phyloP scores from a whole-genome alignment of 805 yeast genomes.

The Pichia occidentalis region DNA sequence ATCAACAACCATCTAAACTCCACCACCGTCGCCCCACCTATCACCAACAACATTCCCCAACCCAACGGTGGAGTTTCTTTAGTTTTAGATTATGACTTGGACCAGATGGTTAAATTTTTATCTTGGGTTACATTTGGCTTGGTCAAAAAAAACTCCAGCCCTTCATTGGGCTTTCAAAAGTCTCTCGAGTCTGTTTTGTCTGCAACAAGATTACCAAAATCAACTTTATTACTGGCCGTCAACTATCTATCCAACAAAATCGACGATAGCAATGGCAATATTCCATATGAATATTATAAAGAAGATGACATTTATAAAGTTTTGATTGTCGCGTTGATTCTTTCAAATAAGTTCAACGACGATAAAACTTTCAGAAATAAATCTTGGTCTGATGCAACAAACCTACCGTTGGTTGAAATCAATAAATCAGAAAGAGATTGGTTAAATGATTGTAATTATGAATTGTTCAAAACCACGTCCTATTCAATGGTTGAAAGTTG shows the following conservation, averaged over 20 bases:
- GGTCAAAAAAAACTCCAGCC: conserved; percentile 44
- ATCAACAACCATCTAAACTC: conserved; percentile 1
- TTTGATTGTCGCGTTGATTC: conserved; percentile 61
- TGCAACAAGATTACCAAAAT: conserved; percentile 82
- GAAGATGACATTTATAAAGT: conserved; percentile 41
- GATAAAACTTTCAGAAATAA: conserved; percentile 93
- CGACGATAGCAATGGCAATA: conserved; percentile 31
- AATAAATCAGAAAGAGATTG: conserved; percentile 63
- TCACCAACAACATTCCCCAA: conserved; percentile 15
- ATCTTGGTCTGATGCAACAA: conserved; percentile 96
- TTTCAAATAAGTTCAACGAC: conserved; percentile 92
- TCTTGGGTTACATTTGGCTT: conserved; percentile 68
- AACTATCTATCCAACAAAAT: conserved; percentile 63
- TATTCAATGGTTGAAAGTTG: conserved; percentile 31
- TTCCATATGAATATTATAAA: conserved; percentile 28
- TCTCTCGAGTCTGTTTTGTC: conserved; percentile 63
- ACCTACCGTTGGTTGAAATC: conserved; percentile 53
- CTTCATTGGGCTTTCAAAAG: conserved; percentile 47
- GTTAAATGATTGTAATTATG: conserved; percentile 27
- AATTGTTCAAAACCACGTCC: conserved; percentile 28
- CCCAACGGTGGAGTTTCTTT: conserved; percentile 69
- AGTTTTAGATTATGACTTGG: conserved; percentile 73
- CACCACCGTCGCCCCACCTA: conserved; percentile 4
- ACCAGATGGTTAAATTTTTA: conserved; percentile 72
- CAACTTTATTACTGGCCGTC: conserved; percentile 73